phyloP scores from a whole-genome alignment of 1,284 basidiomycete species.

The Ceratobasidium sp. region DNA sequence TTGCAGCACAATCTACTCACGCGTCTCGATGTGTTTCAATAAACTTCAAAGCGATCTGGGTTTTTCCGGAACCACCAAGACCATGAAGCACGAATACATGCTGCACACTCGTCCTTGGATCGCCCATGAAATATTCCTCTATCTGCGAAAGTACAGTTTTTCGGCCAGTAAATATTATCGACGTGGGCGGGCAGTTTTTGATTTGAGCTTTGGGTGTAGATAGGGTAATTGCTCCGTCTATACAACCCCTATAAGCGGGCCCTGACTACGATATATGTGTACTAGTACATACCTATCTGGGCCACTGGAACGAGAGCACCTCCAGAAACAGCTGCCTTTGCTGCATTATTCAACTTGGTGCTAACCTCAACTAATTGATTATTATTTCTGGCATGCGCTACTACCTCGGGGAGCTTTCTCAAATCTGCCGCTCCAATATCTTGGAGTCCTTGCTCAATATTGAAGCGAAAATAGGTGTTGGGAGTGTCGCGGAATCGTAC shows the following conservation, averaged over 20 bases:
- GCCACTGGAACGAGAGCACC: neutral
- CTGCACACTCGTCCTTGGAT: neutral
- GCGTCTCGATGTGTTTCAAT: neutral
- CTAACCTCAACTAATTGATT: neutral
- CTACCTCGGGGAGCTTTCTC: neutral
- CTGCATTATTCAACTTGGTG: neutral
- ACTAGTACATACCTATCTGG: neutral
- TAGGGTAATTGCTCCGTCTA: neutral
- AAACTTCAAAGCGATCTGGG: constrained; percentile 24
- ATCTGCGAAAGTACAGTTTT: neutral
- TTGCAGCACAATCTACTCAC: neutral
- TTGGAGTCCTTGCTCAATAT: constrained; percentile 15
- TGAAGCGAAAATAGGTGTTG: constrained; percentile 21
- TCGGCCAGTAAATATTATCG: constrained; percentile 6
- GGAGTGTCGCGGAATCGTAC: constrained; percentile 14
- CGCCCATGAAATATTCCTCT: neutral
- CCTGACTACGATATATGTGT: neutral
- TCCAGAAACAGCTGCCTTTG: neutral
- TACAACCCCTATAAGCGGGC: neutral
- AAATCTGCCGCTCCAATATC: neutral
- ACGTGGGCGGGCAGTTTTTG: constrained; percentile 11
- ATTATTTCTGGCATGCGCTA: constrained; percentile 4
- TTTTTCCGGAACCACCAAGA: constrained; percentile 21
- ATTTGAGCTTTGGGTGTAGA: neutral
- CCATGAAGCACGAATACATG: constrained; percentile 35